Base-by-base conservation (phyloP, 202 grass and related monocot species). In the Zoysia matrella region DNA sequence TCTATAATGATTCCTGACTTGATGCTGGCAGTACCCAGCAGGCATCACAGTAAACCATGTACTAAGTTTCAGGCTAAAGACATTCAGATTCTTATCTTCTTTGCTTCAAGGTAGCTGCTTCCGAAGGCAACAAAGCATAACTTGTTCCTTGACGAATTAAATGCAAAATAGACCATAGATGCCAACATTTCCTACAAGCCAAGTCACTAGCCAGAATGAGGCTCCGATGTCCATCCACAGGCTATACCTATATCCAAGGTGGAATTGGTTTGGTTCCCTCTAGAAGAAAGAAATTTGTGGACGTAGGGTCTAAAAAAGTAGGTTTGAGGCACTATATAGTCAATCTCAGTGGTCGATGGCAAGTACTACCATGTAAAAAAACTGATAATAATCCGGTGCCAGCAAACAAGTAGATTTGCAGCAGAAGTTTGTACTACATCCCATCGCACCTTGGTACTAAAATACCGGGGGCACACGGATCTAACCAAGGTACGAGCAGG, bases 21-120 rank as follows among this genome's bases (percentile, higher is more conserved):
- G 60, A 46, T 54, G 36, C 39, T 0, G 40, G 47, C 0, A 4
- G 43, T 47, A 67, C 5, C 40, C 14, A 4, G 43, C 11, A 54
- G 65, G 76, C 50, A 55, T 67, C 63, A 3, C 13, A 7, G n/a
- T 53, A 18, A 86, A 80, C 52, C 53, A 60, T 2, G 40, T 11
- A 51, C 44, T 54, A 81, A 70, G 84, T 61, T 65, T 77, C 0
- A 36, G 49, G 15, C 5, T n/a, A 18, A 60, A 43, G 47, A 22
- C 67, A 50, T 46, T 7, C 40, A 45, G 66, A 54, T 72, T 87
- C 57, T 39, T 10, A 39, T 12, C 15, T 15, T 11, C 73, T 74
- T 83, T 74, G 69, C 72, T 89, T 71, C 13, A n/a, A 71, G 30
- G 43, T 40, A 75, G 48, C 70, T 70, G 69, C 41, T 67, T 46